Conservation (phyloP, 345 rosid genomes). For the Camelina sativa region DNA sequence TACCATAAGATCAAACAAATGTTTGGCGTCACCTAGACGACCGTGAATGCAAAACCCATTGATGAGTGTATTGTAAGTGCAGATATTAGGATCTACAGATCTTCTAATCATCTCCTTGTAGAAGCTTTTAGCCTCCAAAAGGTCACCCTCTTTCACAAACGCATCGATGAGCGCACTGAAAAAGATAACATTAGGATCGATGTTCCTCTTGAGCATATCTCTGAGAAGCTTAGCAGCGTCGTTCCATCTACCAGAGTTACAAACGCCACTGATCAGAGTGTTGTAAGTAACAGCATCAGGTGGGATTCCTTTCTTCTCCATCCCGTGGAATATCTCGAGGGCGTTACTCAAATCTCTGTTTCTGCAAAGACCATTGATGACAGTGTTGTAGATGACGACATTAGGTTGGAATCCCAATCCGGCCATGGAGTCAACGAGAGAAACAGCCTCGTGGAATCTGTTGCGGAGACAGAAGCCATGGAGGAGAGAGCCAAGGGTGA, state of each 20-base stretch:
- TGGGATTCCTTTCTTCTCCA: slow-evolving; percentile 29
- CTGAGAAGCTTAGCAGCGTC: slow-evolving; percentile 19
- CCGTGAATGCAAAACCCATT: slow-evolving; percentile 33
- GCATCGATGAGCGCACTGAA: slow-evolving; percentile 32
- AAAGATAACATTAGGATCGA: slow-evolving; percentile 13
- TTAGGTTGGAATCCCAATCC: slow-evolving; percentile 18
- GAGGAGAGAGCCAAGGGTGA: slow-evolving; percentile 34
- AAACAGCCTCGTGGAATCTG: slow-evolving; percentile 15
- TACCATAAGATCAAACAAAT: slow-evolving; percentile 19
- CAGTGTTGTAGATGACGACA: slow-evolving; percentile 34
- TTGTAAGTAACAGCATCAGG: slow-evolving; percentile 33
- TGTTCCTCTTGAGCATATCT: slow-evolving; percentile 27
- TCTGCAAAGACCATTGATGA: slow-evolving; percentile 36
- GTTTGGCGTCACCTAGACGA: slow-evolving; percentile 10
- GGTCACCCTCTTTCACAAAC: slow-evolving; percentile 15
- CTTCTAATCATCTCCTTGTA: slow-evolving; percentile 35
- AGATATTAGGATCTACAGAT: slow-evolving; percentile 23
- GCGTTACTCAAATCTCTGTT: slow-evolving; percentile 19
- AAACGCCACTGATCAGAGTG: background rate
- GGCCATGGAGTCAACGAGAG: slow-evolving; percentile 25
- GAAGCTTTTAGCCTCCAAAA: slow-evolving; percentile 22
- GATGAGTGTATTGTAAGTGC: slow-evolving; percentile 35
- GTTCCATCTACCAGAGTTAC: slow-evolving; percentile 33
- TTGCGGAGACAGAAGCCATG: slow-evolving; percentile 23
- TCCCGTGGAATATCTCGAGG: background rate